phyloP scores from a whole-genome alignment of 2,329 filamentous ascomycete genomes.

The Akanthomyces dipterigenus region DNA sequence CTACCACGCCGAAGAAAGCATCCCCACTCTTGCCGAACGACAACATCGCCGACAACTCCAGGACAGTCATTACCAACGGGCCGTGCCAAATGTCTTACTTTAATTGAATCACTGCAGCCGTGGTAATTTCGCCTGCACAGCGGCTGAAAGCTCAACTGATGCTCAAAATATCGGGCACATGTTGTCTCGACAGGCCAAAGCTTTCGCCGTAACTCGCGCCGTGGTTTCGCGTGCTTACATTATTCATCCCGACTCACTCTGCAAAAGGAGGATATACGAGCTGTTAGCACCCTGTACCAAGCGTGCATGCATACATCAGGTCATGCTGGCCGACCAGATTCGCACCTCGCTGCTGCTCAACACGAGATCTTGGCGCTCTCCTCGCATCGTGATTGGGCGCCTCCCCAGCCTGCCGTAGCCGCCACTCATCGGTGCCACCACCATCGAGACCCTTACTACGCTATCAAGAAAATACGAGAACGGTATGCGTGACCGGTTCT shows the following conservation, averaged over 20 bases:
- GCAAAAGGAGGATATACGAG: neutral
- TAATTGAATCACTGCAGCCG: neutral
- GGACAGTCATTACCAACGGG: neutral
- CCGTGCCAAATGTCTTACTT: neutral
- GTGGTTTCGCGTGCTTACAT: neutral
- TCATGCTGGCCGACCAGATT: neutral
- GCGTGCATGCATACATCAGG: neutral
- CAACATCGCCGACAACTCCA: neutral
- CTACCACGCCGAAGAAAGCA: too few relatives aligned
- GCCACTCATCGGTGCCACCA: neutral
- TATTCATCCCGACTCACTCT: neutral
- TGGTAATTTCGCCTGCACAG: neutral
- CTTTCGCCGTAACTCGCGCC: neutral
- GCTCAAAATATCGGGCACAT: neutral
- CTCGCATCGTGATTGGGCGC: neutral
- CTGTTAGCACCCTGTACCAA: neutral
- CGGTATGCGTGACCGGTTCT: neutral
- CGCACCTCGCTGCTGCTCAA: neutral
- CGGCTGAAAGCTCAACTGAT: neutral
- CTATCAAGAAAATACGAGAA: conserved; percentile 3
- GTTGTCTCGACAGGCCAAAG: too few relatives aligned
- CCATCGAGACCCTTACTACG: neutral
- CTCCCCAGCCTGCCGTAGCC: neutral
- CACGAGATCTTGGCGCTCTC: conserved; percentile 9
- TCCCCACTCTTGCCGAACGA: neutral